Evolutionary conservation across 176 grass and related monocot species (phyloP).

Genomic region (Tuctoria greenei): DNA sequence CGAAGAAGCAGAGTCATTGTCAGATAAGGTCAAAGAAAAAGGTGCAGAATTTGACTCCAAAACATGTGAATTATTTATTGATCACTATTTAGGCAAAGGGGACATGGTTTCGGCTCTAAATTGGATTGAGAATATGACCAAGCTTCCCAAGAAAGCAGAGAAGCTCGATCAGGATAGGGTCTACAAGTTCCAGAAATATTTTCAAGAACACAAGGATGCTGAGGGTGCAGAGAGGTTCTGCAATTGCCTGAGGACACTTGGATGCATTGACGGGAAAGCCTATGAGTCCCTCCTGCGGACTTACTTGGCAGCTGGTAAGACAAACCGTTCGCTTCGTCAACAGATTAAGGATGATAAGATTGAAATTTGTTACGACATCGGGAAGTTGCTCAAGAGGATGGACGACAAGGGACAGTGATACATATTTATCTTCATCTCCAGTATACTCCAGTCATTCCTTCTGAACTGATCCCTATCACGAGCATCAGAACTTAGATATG

Average conservation of each 20-base stretch:
- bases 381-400: conserved; percentile 55
- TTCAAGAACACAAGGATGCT: conserved; percentile 66
- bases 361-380: conserved; percentile 42
- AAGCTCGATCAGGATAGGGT: conserved; percentile 57
- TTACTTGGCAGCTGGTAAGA: conserved; percentile 46
- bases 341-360: conserved; percentile 61
- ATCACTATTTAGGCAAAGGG: conserved; percentile 49
- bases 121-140: conserved; percentile 53
- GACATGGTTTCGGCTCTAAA: conserved; percentile 35
- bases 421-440: neutral
- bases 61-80: conserved; percentile 65
- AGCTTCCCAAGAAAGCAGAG: conserved; percentile 48
- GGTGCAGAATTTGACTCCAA: conserved; percentile 41
- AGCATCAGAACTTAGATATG: conserved; percentile 25
- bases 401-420: conserved; percentile 30
- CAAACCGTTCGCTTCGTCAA: conserved; percentile 30
- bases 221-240: conserved; percentile 44
- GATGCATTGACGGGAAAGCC: conserved; percentile 48
- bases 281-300: conserved; percentile 50
- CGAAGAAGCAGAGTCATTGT: conserved; percentile 53
- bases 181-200: conserved; percentile 45
- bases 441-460: neutral
- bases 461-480: neutral
- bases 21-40: conserved; percentile 57
- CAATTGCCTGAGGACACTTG: conserved; percentile 41